These are phyloP conservation scores for Rasamsonia emersonii DNA, from an alignment of 2,329 filamentous ascomycete genomes.

Conservation along the genomic window DNA sequence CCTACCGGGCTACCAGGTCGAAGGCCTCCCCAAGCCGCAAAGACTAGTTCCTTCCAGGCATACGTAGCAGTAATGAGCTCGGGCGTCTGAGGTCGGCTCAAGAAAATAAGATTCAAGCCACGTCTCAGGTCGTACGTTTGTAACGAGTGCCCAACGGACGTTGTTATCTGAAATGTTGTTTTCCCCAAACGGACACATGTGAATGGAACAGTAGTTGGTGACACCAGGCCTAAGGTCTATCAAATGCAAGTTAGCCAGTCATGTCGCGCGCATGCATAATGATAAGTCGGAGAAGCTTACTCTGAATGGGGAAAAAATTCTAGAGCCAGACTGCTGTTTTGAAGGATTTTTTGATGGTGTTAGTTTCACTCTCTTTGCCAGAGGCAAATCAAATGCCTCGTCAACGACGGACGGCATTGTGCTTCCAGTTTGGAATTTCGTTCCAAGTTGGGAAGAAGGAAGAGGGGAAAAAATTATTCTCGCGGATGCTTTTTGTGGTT, in stretches of 20 bases:
- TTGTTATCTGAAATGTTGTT: slow-evolving; percentile 94
- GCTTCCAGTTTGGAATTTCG: slow-evolving; percentile 4
- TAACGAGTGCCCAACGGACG: slow-evolving; percentile 77
- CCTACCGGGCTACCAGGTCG: slow-evolving; percentile 44
- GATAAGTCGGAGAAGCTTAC: slow-evolving; percentile 42
- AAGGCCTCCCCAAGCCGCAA: slow-evolving; percentile 77
- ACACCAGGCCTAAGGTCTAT: slow-evolving; percentile 87
- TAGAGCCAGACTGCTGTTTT: slow-evolving; percentile 50
- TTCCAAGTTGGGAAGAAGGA: background rate
- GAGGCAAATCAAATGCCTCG: slow-evolving; percentile 51
- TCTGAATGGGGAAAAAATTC: slow-evolving; percentile 87
- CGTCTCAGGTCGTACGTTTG: slow-evolving; percentile 93
- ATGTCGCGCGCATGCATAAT: slow-evolving; percentile 8
- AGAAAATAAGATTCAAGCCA: slow-evolving; percentile 85
- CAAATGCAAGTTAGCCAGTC: slow-evolving; percentile 6
- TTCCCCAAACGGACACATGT: slow-evolving; percentile 82
- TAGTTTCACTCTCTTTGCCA: slow-evolving; percentile 70
- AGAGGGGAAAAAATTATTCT: slow-evolving; percentile 2
- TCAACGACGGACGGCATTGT: slow-evolving; percentile 41
- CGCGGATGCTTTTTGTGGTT: too few species aligned
- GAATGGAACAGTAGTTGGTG: slow-evolving; percentile 82
- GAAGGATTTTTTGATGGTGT: slow-evolving; percentile 28
- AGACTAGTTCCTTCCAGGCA: slow-evolving; percentile 78
- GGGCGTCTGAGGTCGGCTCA: slow-evolving; percentile 84
- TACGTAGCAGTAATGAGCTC: slow-evolving; percentile 74